Evolutionary conservation across 148 eudicot genomes (phyloP).

Genomic region (Linanthus parryae): DNA sequence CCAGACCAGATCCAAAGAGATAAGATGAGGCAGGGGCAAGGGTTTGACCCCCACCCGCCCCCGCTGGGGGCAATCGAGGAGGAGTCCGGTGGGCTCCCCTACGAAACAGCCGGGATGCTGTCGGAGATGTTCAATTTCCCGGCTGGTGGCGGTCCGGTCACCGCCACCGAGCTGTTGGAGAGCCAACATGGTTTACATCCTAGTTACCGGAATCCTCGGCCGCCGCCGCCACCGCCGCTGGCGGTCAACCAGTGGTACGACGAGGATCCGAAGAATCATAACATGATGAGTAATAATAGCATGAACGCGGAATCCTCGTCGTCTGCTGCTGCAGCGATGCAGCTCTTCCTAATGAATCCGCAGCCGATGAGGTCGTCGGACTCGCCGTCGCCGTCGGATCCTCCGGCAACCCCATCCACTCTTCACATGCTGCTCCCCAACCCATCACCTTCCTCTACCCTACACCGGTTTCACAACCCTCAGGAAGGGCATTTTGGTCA

Average conservation of each 20-base stretch:
- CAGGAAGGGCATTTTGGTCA: constrained; percentile 20
- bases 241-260: neutral
- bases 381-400: constrained; percentile 21
- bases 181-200: constrained; percentile 27
- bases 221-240: no score
- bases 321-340: constrained; percentile 88
- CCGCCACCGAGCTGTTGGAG: constrained; percentile 33
- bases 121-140: constrained; percentile 52
- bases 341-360: constrained; percentile 69
- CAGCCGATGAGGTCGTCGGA: constrained; percentile 22
- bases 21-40: constrained; percentile 32
- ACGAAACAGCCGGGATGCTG: constrained; percentile 34
- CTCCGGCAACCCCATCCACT: constrained; percentile 15
- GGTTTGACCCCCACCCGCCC: constrained; percentile 22
- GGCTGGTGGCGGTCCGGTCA: constrained; percentile 11
- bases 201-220: constrained; percentile 26
- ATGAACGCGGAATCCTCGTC: no score
- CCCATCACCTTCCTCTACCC: no score
- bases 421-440: constrained; percentile 39
- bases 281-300: no score
- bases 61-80: constrained; percentile 21
- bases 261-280: no score
- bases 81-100: constrained; percentile 17
- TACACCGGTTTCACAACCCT: constrained; percentile 15
- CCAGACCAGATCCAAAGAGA: constrained; percentile 39